Percentiles rank a stretch among this genome's conserved stretches.
phyloP scores from a whole-genome alignment of 352 stramenopile genomes.

The Pythium plurisporium region DNA sequence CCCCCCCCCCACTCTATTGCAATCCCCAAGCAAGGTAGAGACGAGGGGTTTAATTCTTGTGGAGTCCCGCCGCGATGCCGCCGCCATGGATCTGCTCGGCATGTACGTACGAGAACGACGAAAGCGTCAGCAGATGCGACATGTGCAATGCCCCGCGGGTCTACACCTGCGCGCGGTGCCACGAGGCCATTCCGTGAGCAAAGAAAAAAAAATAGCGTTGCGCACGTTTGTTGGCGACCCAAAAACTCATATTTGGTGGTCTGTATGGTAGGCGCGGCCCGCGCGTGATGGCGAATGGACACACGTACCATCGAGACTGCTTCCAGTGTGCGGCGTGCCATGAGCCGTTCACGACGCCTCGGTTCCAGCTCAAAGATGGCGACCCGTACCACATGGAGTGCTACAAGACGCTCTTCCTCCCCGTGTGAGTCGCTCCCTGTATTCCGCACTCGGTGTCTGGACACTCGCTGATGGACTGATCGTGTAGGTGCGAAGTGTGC shows the following conservation, averaged over 20 bases:
- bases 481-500: constrained; percentile 55
- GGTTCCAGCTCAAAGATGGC: constrained; percentile 38
- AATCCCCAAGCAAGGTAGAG: background rate
- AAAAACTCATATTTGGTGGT: background rate
- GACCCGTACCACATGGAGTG: constrained; percentile 67
- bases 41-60: no score
- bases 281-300: constrained; percentile 22
- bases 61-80: background rate
- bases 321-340: constrained; percentile 44
- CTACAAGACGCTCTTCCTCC: constrained; percentile 62
- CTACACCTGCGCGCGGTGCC: constrained; percentile 33
- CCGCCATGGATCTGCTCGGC: constrained; percentile 33
- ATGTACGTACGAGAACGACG: constrained; percentile 45
- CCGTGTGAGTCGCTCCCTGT: constrained; percentile 8
- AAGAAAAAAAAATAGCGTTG: no score
- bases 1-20: background rate
- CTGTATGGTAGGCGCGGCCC: constrained; percentile 7
- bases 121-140: constrained; percentile 30
- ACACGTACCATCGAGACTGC: constrained; percentile 32
- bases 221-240: background rate
- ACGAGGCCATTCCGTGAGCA: constrained; percentile 17
- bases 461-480: background rate
- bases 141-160: constrained; percentile 41
- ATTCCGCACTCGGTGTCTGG: background rate
- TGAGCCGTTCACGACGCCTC: constrained; percentile 21